These are phyloP conservation scores for Begonia fuchsioides DNA, from an alignment of 306 rosid species.

Conservation along the genomic window DNA sequence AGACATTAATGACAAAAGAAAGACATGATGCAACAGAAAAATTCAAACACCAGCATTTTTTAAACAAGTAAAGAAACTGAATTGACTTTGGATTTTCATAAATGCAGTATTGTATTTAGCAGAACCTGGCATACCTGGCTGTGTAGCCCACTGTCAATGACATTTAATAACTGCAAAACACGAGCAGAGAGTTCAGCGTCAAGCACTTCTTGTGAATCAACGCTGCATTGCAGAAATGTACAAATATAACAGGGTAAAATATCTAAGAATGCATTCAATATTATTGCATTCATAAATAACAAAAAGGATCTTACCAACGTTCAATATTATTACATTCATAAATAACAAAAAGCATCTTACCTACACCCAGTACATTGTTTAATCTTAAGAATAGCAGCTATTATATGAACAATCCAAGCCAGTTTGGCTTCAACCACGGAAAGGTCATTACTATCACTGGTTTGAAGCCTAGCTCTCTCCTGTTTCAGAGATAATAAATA, in stretches of 20 bases:
- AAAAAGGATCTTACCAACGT: slow-evolving; percentile 8
- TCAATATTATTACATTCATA: too few species aligned
- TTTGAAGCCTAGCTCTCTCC: slow-evolving; percentile 87
- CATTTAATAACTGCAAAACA: slow-evolving; percentile 77
- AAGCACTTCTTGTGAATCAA: slow-evolving; percentile 83
- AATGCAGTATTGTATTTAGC: too few species aligned
- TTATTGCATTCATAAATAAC: too few species aligned
- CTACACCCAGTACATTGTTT: slow-evolving; percentile 90
- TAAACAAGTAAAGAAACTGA: too few species aligned
- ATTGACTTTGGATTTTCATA: too few species aligned
- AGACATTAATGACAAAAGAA: too few species aligned
- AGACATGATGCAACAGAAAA: too few species aligned
- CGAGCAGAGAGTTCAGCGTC: slow-evolving; percentile 99
- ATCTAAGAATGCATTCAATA: too few species aligned
- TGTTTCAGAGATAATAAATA: slow-evolving; percentile 16
- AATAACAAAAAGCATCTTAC: too few species aligned
- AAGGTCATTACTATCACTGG: slow-evolving; percentile 59
- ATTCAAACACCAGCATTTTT: too few species aligned
- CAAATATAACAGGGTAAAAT: too few species aligned
- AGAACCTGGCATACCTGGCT: slow-evolving; percentile 51
- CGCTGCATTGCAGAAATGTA: slow-evolving; percentile 25
- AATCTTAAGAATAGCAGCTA: slow-evolving; percentile 83
- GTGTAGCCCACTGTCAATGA: slow-evolving; percentile 84
- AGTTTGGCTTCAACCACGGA: slow-evolving; percentile 78
- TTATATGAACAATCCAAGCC: slow-evolving; percentile 94